Evolutionary conservation across 1,284 basidiomycete species (phyloP).

Genomic region (Cutaneotrichosporon sp.): DNA sequence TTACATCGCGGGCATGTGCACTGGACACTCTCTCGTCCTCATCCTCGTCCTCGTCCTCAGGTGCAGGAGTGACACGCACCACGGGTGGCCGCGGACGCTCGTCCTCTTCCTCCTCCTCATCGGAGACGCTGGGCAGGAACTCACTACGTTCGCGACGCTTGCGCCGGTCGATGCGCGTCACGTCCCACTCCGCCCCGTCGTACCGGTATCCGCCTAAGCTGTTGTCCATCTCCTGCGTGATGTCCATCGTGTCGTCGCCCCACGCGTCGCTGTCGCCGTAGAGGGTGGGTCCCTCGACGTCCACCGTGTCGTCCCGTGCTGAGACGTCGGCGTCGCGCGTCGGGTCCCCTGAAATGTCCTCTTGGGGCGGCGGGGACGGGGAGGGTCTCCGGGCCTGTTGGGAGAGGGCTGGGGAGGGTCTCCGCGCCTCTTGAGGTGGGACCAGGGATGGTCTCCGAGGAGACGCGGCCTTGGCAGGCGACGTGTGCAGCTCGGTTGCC

Average conservation of each 20-base stretch:
- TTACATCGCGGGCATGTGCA: no score
- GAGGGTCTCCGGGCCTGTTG: not conserved
- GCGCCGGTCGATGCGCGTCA: slow-evolving; percentile 14
- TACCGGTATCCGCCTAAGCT: slow-evolving; percentile 15
- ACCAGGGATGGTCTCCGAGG: not conserved
- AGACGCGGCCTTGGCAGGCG: not conserved
- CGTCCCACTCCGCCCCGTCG: slow-evolving; percentile 21
- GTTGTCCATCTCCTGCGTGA: slow-evolving; percentile 15
- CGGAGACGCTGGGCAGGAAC: not conserved
- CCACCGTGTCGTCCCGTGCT: slow-evolving; percentile 22
- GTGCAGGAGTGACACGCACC: not conserved
- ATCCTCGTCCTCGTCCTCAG: slow-evolving; percentile 3
- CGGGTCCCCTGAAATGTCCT: not conserved
- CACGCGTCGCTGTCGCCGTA: slow-evolving; percentile 21
- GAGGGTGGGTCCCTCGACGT: slow-evolving; percentile 16
- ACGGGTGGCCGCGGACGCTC: not conserved
- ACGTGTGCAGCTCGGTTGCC: not conserved
- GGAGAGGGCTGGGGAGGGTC: not conserved
- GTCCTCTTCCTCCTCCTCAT: not conserved
- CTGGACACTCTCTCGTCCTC: not conserved
- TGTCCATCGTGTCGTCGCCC: slow-evolving; percentile 23
- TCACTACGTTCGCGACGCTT: not conserved
- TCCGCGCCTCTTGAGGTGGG: no score
- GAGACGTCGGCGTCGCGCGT: not conserved
- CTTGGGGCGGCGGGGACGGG: not conserved